A percentile compares a stretch with the other conserved stretches of the same genome.
phyloP scores from a whole-genome alignment of 345 rosid genomes.

The Pugionium dolabratum region DNA sequence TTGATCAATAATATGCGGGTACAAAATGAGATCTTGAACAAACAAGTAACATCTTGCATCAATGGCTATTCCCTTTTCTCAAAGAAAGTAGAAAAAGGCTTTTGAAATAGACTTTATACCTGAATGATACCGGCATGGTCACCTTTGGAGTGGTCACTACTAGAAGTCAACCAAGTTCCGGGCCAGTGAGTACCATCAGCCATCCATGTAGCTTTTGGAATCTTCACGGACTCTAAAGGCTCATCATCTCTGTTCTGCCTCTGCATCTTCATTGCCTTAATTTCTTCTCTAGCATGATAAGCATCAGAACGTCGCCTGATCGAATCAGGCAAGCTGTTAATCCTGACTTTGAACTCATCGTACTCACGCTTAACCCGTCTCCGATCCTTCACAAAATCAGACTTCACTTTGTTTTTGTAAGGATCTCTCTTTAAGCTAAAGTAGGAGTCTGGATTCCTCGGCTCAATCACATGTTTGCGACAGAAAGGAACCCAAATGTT shows the following conservation, averaged over 20 bases:
- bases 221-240: slow-evolving; percentile 69
- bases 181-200: slow-evolving; percentile 99
- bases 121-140: slow-evolving; percentile 96
- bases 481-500: slow-evolving; percentile 95
- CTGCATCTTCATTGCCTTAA: slow-evolving; percentile 91
- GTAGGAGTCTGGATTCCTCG: slow-evolving; percentile 95
- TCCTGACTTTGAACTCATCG: slow-evolving; percentile 97
- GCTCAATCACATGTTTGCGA: slow-evolving; percentile 89
- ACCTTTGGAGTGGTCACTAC: slow-evolving; percentile 74
- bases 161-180: slow-evolving; percentile 81
- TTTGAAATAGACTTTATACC: slow-evolving; percentile 45
- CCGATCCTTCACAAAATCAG: slow-evolving; percentile 92
- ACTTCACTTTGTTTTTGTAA: slow-evolving; percentile 84
- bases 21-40: slow-evolving; percentile 11
- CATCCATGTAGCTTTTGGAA: slow-evolving; percentile 99
- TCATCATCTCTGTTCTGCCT: slow-evolving; percentile 76
- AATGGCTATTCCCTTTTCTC: not conserved
- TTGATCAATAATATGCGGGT: slow-evolving; percentile 8
- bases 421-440: slow-evolving; percentile 93
- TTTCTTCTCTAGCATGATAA: slow-evolving; percentile 90
- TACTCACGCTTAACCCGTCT: slow-evolving; percentile 93
- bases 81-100: not conserved
- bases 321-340: slow-evolving; percentile 87
- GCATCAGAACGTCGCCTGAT: slow-evolving; percentile 98
- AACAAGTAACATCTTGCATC: not conserved